Evolutionary conservation across 192 early-diverging fungal genomes (phyloP).

Genomic region (Gryganskiella cystojenkinii): DNA sequence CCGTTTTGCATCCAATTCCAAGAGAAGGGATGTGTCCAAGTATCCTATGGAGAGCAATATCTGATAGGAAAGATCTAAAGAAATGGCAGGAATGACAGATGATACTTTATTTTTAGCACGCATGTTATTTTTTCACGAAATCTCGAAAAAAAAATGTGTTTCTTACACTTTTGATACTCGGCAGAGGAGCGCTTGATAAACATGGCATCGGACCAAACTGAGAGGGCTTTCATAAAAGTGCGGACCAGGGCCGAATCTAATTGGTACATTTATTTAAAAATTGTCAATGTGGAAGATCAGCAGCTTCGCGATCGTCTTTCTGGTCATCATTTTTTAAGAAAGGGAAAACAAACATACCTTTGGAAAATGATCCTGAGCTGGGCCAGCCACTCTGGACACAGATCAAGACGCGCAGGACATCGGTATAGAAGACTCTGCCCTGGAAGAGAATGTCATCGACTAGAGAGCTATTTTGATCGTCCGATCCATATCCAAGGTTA

Average conservation of each 20-base stretch:
- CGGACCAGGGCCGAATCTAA: slow-evolving; percentile 23
- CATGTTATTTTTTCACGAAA: not conserved
- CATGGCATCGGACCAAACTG: slow-evolving; percentile 45
- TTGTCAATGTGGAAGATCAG: no score
- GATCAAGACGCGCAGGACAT: slow-evolving; percentile 26
- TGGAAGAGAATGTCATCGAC: slow-evolving; percentile 17
- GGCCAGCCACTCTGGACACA: slow-evolving; percentile 51
- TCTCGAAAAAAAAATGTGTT: no score
- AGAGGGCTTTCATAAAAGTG: slow-evolving; percentile 24
- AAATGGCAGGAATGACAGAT: not conserved
- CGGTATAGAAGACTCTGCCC: slow-evolving; percentile 18
- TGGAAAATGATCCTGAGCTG: slow-evolving; percentile 1
- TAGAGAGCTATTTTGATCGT: not conserved
- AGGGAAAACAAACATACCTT: no score
- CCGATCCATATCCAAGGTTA: slow-evolving; percentile 26
- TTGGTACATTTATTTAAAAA: no score
- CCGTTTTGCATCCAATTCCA: slow-evolving; percentile 11
- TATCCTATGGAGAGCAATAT: slow-evolving; percentile 34
- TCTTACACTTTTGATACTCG: slow-evolving; percentile 46
- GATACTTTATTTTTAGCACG: not conserved
- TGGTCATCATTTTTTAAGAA: no score
- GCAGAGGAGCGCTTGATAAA: slow-evolving; percentile 35
- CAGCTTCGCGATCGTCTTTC: no score
- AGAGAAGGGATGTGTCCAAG: slow-evolving; percentile 2
- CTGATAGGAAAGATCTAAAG: slow-evolving; percentile 36